These are phyloP conservation scores for Phytophthora sp. DNA, from an alignment of 352 stramenopile species.

Conservation along the genomic window DNA sequence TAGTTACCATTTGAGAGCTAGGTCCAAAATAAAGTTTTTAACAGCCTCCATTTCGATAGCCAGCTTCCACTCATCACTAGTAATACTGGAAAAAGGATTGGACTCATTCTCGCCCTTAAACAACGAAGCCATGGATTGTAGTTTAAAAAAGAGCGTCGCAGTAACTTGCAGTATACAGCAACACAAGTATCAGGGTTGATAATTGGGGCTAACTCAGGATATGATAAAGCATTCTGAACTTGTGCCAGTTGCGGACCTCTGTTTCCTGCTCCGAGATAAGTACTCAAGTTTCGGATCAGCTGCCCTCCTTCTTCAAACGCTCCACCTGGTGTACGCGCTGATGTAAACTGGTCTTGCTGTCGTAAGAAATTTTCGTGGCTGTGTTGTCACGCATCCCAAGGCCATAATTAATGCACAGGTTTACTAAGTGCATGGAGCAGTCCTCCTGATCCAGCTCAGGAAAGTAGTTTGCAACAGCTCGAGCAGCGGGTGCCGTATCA, in stretches of 20 bases:
- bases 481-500: background rate
- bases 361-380: background rate
- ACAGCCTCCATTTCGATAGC: constrained; percentile 4
- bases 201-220: background rate
- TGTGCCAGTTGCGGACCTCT: background rate
- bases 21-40: background rate
- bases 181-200: constrained; percentile 1
- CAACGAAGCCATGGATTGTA: background rate
- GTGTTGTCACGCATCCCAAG: constrained; percentile 1
- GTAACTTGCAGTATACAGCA: background rate
- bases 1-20: too few relatives aligned
- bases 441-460: background rate
- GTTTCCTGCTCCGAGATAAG: background rate
- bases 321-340: background rate
- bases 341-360: background rate
- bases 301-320: background rate
- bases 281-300: background rate
- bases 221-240: background rate
- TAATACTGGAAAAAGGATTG: background rate
- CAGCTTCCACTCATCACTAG: background rate
- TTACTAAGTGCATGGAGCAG: background rate
- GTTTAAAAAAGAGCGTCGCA: background rate
- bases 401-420: background rate
- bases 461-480: background rate
- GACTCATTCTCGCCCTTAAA: background rate